Percentiles rank a stretch among this genome's conserved stretches.
Conservation (phyloP, 768 basidiomycete genomes). For the Leccinum rimulosum region DNA sequence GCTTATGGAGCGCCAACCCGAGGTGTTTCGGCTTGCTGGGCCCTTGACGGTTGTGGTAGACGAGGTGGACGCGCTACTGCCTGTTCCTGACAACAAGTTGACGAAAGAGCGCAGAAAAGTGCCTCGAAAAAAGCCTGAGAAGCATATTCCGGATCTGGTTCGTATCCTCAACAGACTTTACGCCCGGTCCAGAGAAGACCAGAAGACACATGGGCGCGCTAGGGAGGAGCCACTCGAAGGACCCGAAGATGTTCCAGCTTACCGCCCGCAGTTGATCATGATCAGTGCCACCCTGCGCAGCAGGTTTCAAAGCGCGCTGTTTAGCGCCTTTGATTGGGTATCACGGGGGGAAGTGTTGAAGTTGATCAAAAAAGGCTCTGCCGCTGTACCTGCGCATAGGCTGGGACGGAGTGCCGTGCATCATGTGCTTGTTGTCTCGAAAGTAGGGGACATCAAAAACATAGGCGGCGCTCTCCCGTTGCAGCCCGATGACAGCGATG, state of each 20-base stretch:
- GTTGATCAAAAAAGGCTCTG: constrained; percentile 26
- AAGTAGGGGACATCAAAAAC: constrained; percentile 52
- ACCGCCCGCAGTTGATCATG: constrained; percentile 59
- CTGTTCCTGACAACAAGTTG: constrained; percentile 40
- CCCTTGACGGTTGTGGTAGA: constrained; percentile 67
- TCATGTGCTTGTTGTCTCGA: constrained; percentile 60
- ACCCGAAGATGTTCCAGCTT: constrained; percentile 1
- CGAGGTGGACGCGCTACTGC: constrained; percentile 73
- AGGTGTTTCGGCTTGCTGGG: constrained; percentile 42
- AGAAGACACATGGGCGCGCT: neutral
- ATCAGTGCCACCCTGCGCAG: constrained; percentile 69
- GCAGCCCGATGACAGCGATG: neutral
- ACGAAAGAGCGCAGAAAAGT: constrained; percentile 38
- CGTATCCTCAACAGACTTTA: constrained; percentile 60
- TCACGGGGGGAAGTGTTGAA: constrained; percentile 37
- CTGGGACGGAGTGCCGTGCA: constrained; percentile 38
- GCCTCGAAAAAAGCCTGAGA: constrained; percentile 38
- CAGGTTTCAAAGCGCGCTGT: constrained; percentile 40
- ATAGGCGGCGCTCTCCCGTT: constrained; percentile 43
- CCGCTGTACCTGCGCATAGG: constrained; percentile 26
- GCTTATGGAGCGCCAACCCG: constrained; percentile 42
- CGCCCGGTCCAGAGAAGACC: constrained; percentile 27
- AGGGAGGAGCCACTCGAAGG: constrained; percentile 12
- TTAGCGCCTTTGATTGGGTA: constrained; percentile 59
- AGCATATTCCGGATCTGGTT: constrained; percentile 59